A percentile compares a stretch with the other conserved stretches of the same genome.
Evolutionary conservation across 2,329 filamentous ascomycete genomes (phyloP).

Genomic region (Phyllosticta citriasiana): DNA sequence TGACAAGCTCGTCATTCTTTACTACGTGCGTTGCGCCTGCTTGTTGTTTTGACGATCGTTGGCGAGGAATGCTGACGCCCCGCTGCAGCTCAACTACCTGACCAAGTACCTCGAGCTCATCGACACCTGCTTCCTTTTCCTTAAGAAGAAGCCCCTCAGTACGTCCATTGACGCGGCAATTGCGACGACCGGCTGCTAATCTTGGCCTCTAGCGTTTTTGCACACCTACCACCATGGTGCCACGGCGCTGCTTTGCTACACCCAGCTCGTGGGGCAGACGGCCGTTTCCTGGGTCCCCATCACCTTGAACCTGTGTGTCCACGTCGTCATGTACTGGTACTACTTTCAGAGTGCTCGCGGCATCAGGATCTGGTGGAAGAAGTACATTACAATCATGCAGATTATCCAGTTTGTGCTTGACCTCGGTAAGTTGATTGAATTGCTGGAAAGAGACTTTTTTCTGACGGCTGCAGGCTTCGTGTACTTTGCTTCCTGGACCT

Average conservation of each 20-base stretch:
- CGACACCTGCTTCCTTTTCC: conserved; percentile 91
- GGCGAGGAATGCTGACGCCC: conserved; percentile 27
- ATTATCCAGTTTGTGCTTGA: conserved; percentile 97
- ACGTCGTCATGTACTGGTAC: conserved; percentile 99
- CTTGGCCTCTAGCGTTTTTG: conserved; percentile 57
- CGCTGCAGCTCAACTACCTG: conserved; percentile 77
- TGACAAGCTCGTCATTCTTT: conserved; percentile 80
- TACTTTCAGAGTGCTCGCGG: conserved; percentile 98
- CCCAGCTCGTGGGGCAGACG: conserved; percentile 85
- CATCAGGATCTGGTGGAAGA: conserved; percentile 98
- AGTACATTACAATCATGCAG: conserved; percentile 96
- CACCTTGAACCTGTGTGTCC: conserved; percentile 81
- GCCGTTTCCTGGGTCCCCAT: conserved; percentile 94
- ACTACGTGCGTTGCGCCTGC: conserved; percentile 66
- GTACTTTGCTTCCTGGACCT: conserved; percentile 98
- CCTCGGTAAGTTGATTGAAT: conserved; percentile 55
- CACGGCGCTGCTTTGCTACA: conserved; percentile 95
- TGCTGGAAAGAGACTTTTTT: background rate
- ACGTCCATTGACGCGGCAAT: conserved; percentile 21
- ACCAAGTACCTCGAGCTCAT: conserved; percentile 96
- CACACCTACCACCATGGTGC: conserved; percentile 99
- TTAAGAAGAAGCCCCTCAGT: conserved; percentile 99
- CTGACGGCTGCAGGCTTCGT: conserved; percentile 59
- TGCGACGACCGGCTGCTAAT: conserved; percentile 15
- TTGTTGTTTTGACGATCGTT: background rate